These are phyloP conservation scores for Lepidium didymum DNA, from an alignment of 345 rosid species.

Conservation along the genomic window DNA sequence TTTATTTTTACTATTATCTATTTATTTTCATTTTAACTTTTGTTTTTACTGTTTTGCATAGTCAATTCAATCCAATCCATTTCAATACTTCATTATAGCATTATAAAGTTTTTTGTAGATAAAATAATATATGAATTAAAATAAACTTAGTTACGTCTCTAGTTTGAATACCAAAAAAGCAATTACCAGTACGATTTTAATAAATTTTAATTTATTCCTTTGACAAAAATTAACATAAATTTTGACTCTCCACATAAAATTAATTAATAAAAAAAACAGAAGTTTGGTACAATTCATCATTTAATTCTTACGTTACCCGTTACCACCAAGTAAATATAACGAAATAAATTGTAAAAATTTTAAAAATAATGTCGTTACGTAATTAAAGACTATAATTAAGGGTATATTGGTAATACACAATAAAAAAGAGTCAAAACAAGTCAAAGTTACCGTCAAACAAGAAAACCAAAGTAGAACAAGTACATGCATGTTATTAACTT, in stretches of 20 bases:
- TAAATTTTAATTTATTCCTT: neutral
- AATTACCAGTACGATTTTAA: too few species aligned
- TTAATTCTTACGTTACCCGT: constrained; percentile 21
- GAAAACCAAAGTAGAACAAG: constrained; percentile 13
- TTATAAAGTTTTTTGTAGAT: too few species aligned
- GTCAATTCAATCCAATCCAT: too few species aligned
- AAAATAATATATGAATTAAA: too few species aligned
- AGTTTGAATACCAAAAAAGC: too few species aligned
- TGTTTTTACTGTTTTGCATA: too few species aligned
- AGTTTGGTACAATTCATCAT: neutral
- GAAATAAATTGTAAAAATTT: constrained; percentile 1
- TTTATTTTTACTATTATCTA: too few species aligned
- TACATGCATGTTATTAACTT: neutral
- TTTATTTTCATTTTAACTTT: too few species aligned
- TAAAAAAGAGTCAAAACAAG: constrained; percentile 16
- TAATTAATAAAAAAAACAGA: neutral
- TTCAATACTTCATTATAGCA: too few species aligned
- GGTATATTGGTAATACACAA: neutral
- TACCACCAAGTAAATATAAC: neutral
- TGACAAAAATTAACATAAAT: neutral
- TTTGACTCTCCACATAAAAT: neutral
- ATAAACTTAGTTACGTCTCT: too few species aligned
- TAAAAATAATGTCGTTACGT: constrained; percentile 10
- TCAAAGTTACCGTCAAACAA: constrained; percentile 37
- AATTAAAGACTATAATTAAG: constrained; percentile 1